Percentiles rank a stretch among this genome's conserved stretches.
These are phyloP conservation scores for Cicer pinnatifidum DNA, from an alignment of 306 rosid genomes.

Conservation along the genomic window DNA sequence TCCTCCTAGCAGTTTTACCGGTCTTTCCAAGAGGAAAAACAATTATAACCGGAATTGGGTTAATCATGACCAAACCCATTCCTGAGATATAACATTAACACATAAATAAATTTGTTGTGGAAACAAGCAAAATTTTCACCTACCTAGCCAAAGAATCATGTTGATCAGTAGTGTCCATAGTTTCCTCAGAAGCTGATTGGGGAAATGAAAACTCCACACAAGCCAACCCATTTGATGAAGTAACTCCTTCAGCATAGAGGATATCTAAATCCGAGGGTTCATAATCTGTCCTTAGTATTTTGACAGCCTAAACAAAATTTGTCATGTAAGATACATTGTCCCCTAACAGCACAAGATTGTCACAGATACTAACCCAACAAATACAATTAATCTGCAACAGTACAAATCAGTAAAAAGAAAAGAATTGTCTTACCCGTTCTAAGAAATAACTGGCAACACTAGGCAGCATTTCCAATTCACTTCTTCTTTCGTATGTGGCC, in stretches of 20 bases:
- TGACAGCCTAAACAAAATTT: constrained; percentile 69
- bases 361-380: constrained; percentile 17
- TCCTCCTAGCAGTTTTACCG: neutral
- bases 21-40: constrained; percentile 34
- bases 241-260: constrained; percentile 94
- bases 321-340: constrained; percentile 43
- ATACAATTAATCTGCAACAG: constrained; percentile 39
- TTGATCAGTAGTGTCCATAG: constrained; percentile 59
- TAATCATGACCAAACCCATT: constrained; percentile 34
- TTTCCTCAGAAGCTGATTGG: constrained; percentile 63
- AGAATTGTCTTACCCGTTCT: constrained; percentile 76
- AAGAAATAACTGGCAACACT: constrained; percentile 82
- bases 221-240: constrained; percentile 93
- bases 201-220: constrained; percentile 95
- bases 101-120: constrained; percentile 6
- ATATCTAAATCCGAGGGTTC: constrained; percentile 96
- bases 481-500: constrained; percentile 81
- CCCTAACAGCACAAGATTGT: constrained; percentile 38
- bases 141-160: constrained; percentile 77
- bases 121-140: constrained; percentile 33
- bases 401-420: constrained; percentile 16
- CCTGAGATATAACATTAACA: constrained; percentile 20
- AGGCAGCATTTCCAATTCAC: constrained; percentile 91
- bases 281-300: constrained; percentile 83
- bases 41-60: constrained; percentile 29